Evolutionary conservation across 2,329 filamentous ascomycete genomes (phyloP).

Genomic region (Aspergillus pseudoglaucus): DNA sequence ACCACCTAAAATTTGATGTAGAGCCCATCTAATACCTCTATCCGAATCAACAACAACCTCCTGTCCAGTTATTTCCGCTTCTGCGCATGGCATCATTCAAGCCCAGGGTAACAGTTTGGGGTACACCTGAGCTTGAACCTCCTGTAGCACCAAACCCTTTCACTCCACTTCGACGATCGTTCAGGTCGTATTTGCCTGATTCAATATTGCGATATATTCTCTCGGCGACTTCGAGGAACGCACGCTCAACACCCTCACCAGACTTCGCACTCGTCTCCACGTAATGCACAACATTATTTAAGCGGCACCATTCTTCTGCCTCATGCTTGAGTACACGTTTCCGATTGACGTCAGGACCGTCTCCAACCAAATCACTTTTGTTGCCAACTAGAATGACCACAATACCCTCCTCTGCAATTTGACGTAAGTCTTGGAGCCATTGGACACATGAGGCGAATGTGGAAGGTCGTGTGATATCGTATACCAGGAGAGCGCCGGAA

Average conservation of each 20-base stretch:
- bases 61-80: conserved; percentile 29
- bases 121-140: conserved; percentile 27
- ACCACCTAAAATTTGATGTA: no score
- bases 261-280: conserved; percentile 96
- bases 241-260: conserved; percentile 86
- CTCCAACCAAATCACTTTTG: conserved; percentile 72
- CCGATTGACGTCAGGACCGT: conserved; percentile 40
- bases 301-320: conserved; percentile 80
- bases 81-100: conserved; percentile 44
- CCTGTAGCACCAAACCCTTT: conserved; percentile 54
- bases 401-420: conserved; percentile 93
- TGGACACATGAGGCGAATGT: conserved; percentile 85
- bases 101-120: conserved; percentile 39
- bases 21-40: not conserved
- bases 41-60: conserved; percentile 31
- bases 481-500: conserved; percentile 74
- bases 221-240: conserved; percentile 89
- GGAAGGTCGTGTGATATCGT: conserved; percentile 78
- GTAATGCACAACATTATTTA: conserved; percentile 84
- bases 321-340: conserved; percentile 76
- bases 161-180: conserved; percentile 85
- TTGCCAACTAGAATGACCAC: conserved; percentile 93
- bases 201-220: conserved; percentile 96
- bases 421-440: conserved; percentile 89
- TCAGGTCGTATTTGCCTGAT: conserved; percentile 87